These are phyloP conservation scores for Neoboletus subvelutipes DNA, from an alignment of 768 basidiomycete genomes.

Conservation along the genomic window DNA sequence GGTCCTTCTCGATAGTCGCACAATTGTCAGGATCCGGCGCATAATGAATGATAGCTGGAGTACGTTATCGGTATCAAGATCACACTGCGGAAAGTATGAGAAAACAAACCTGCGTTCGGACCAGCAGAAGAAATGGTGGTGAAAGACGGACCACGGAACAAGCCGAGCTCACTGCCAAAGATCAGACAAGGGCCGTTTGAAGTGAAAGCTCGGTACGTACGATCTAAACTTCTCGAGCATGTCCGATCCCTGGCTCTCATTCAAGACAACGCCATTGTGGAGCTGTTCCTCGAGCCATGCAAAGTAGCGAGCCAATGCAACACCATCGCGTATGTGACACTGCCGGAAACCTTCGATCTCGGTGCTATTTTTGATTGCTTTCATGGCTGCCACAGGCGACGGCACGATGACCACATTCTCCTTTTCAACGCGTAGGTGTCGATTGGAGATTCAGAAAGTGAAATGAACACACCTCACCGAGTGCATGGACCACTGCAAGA, in stretches of 20 bases:
- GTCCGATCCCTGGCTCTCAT: slow-evolving; percentile 79
- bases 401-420: slow-evolving; percentile 58
- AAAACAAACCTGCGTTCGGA: slow-evolving; percentile 76
- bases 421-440: slow-evolving; percentile 30
- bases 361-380: slow-evolving; percentile 74
- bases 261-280: slow-evolving; percentile 55
- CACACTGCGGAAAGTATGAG: background rate
- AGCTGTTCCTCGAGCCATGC: slow-evolving; percentile 92
- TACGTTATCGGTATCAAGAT: background rate
- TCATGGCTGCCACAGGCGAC: slow-evolving; percentile 77
- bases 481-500: slow-evolving; percentile 76
- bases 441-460: background rate
- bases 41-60: slow-evolving; percentile 90
- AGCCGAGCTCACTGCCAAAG: slow-evolving; percentile 58
- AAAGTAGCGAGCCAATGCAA: slow-evolving; percentile 85
- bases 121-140: slow-evolving; percentile 91
- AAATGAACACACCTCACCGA: slow-evolving; percentile 55
- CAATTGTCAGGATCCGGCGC: slow-evolving; percentile 72
- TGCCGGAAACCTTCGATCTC: slow-evolving; percentile 91
- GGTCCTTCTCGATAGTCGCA: slow-evolving; percentile 71
- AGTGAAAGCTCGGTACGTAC: slow-evolving; percentile 44
- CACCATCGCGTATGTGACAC: slow-evolving; percentile 87
- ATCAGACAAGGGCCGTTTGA: background rate
- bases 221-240: slow-evolving; percentile 77
- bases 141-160: slow-evolving; percentile 89